Conservation (phyloP, 768 basidiomycete genomes). For the Mycena epipterygia region DNA sequence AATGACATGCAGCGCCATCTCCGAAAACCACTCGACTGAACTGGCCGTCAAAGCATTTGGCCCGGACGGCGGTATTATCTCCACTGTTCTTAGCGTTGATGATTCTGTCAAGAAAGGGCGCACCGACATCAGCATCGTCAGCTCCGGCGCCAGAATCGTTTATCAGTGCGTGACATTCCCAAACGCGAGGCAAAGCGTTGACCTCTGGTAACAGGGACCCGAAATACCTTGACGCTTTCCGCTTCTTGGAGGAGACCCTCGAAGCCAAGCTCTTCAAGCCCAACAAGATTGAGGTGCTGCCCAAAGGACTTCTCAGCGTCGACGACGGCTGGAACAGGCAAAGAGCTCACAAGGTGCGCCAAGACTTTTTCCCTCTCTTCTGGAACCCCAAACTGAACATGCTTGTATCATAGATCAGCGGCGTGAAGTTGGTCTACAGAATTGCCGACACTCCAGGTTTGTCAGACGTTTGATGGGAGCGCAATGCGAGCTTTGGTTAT, state of each 20-base stretch:
- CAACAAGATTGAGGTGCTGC: slow-evolving; percentile 24
- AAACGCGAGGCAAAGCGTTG: slow-evolving; percentile 23
- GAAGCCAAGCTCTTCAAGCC: slow-evolving; percentile 25
- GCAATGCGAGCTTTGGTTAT: slow-evolving; percentile 30
- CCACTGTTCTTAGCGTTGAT: slow-evolving; percentile 24
- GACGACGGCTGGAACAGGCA: slow-evolving; percentile 24
- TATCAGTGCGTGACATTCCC: slow-evolving; percentile 19
- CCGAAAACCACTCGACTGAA: slow-evolving; percentile 26
- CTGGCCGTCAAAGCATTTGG: slow-evolving; percentile 25
- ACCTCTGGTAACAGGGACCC: slow-evolving; percentile 24
- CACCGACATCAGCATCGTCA: slow-evolving; percentile 25
- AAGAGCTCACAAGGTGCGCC: slow-evolving; percentile 21
- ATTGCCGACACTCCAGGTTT: slow-evolving; percentile 27
- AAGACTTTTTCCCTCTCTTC: slow-evolving; percentile 10
- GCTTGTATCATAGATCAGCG: slow-evolving; percentile 24
- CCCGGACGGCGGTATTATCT: slow-evolving; percentile 26
- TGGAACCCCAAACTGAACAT: slow-evolving; percentile 21
- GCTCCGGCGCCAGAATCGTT: slow-evolving; percentile 26
- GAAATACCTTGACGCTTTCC: slow-evolving; percentile 25
- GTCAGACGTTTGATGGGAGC: slow-evolving; percentile 18
- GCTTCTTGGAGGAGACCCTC: slow-evolving; percentile 24
- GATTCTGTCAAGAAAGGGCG: slow-evolving; percentile 27
- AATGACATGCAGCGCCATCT: slow-evolving; percentile 19
- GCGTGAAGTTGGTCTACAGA: slow-evolving; percentile 26
- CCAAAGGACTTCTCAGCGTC: slow-evolving; percentile 27